Evolutionary conservation across 2,329 filamentous ascomycete species (phyloP), one percentile per base, ranked within the genome.

Genomic region (Amphichorda felina): DNA sequence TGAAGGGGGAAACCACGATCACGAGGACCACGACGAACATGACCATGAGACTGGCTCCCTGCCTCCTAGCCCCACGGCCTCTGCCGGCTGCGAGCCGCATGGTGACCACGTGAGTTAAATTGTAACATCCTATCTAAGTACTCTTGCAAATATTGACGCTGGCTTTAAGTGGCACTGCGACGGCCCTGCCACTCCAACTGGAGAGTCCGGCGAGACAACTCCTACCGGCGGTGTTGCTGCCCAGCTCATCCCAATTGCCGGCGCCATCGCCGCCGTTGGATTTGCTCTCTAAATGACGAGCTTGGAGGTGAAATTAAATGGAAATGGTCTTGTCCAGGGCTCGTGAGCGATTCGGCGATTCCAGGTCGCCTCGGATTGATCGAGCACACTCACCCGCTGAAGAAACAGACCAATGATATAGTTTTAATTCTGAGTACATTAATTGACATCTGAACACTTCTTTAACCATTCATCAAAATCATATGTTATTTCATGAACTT

Each of bases 41-140:
- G 22, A 19, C 18, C 22, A 40, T 11, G 26, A 39, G 2, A 19
- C 39, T 14, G 33, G 16, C 11, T 18, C 22, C 39, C 55, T 4
- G 37, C 48, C 29, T 16, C 53, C 55, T 4, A 54, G 50, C n/a
- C 54, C 55, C 5, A 59, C 55, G 35, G 51, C 61, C 25, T 53
- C 50, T 7, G 38, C 47, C 5, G 51, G 51, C 19, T 63, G 59
- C 40, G 46, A 53, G 27, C 43, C 59, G 9, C 59, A 63, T 34
- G 54, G 50, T 8, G 59, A 64, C 41, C 59, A 63, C 47, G 40
- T 38, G 35, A 3, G 37, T 38, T 30, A 33, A 3, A 18, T 30
- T 35, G n/a, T 18, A 21, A 7, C 29, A 17, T 14, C 10, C 24
- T 21, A 5, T 3, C 5, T 21, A 21, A 17, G 10, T n/a, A 8